Base-by-base conservation (phyloP, 164 flowering plant genomes). In the Umbellularia californica region DNA sequence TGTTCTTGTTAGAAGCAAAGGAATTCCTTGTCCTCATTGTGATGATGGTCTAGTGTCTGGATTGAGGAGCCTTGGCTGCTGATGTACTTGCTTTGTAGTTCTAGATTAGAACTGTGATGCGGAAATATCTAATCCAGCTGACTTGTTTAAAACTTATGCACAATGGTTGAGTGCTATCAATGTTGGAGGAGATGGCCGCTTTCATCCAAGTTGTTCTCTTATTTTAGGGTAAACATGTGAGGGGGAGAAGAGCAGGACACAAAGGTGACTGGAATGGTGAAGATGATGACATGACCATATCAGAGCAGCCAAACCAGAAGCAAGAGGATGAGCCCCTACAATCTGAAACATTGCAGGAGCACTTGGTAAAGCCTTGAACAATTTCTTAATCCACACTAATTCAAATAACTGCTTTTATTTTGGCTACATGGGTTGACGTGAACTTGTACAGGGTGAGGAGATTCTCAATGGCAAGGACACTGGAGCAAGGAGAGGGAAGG, bases 231-330 rank as follows among this genome's bases (percentile, higher is more conserved):
- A 94, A 90, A 74, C 68, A 88, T 75, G 72, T 75, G 52, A 84
- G 92, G 70, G 89, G 81, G 19, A 86, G 77, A 78, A 91, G 85
- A 70, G 47, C 47, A 41, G 86, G 85, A 24, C 83, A 80, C 73
- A 95, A 89, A 71, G 89, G 80, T 55, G 93, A 91, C 69, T 84
- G 77, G 60, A 81, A 78, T 65, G 67, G 63, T 60, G 92, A 90
- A 76, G 93, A 88, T 78, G 96, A 88, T 28, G 90, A 86, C 64
- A 66, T 82, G 68, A 83, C 85, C 68, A 80, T 83, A 65, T 75
- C 88, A 28, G 95, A 88, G 82, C 90, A 79, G 72, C 83, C 74
- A 22, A 88, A 68, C 78, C 97, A 87, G 74, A 92, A 87, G 78
- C 86, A 80, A 22, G 3, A 28, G 0, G 95, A 91, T 76, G 88